Evolutionary conservation across 2,329 filamentous ascomycete genomes (phyloP).

Genomic region (Cercospora zeina): DNA sequence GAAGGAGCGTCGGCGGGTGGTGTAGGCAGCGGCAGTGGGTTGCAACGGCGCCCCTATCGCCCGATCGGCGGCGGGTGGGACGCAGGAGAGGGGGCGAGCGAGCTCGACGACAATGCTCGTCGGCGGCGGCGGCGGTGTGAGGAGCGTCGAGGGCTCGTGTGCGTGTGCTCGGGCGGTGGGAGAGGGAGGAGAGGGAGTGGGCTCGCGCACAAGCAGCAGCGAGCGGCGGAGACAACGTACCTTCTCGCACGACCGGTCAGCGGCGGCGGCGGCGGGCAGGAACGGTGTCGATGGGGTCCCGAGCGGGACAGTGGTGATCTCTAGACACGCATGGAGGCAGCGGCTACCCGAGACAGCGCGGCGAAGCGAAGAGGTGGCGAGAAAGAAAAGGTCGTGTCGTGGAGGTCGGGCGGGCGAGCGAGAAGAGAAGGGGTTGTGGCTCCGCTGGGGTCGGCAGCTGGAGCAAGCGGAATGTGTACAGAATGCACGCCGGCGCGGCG

Average conservation of each 20-base stretch:
- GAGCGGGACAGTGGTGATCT: background rate
- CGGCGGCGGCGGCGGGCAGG: constrained; percentile 3
- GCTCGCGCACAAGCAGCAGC: background rate
- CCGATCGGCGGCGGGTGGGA: constrained; percentile 1
- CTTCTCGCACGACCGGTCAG: constrained; percentile 3
- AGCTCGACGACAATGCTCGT: background rate
- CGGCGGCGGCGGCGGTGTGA: background rate
- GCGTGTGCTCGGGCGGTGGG: constrained; percentile 5
- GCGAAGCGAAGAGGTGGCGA: background rate
- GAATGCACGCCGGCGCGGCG: background rate
- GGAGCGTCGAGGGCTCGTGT: background rate
- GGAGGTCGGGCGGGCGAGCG: background rate
- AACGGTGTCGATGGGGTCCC: constrained; percentile 3
- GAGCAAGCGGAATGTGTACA: constrained; percentile 6
- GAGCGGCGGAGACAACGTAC: constrained; percentile 2
- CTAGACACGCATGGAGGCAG: constrained; percentile 16
- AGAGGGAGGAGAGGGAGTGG: background rate
- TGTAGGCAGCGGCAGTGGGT: constrained; percentile 5
- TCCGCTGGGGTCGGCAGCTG: background rate
- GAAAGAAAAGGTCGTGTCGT: background rate
- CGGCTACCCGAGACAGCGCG: constrained; percentile 4
- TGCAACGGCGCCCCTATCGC: constrained; percentile 13
- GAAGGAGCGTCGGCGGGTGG: constrained; percentile 16
- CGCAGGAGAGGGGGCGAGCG: constrained; percentile 3
- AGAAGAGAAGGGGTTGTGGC: constrained; percentile 2